Conservation (phyloP, 208 protist genomes). For the Blastocrithidia nonstop region DNA sequence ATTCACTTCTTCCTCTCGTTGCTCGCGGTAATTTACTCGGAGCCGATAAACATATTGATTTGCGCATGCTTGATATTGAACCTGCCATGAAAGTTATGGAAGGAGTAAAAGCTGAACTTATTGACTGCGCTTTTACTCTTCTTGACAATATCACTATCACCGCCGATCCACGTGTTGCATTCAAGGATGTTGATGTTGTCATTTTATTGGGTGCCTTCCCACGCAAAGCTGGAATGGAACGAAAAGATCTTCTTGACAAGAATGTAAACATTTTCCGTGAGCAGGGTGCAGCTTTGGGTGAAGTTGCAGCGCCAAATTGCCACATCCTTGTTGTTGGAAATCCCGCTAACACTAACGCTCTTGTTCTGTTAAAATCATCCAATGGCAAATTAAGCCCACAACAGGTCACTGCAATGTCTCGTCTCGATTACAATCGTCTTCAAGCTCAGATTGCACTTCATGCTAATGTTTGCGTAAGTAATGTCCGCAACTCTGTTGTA, state of each 20-base stretch:
- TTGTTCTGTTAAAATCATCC: conserved; percentile 79
- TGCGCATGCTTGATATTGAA: conserved; percentile 85
- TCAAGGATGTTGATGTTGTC: conserved; percentile 64
- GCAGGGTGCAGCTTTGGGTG: conserved; percentile 82
- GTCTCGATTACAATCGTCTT: conserved; percentile 94
- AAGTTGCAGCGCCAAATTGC: conserved; percentile 68
- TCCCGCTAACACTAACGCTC: conserved; percentile 95
- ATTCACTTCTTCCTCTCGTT: conserved; percentile 88
- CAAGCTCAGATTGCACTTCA: conserved; percentile 70
- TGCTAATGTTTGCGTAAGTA: conserved; percentile 24
- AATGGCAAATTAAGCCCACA: conserved; percentile 47
- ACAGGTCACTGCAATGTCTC: conserved; percentile 92
- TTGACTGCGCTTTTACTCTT: conserved; percentile 88
- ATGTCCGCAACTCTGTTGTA: conserved; percentile 86
- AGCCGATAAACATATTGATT: conserved; percentile 65
- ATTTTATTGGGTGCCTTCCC: conserved; percentile 82
- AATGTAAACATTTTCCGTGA: conserved; percentile 93
- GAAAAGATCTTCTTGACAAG: conserved; percentile 89
- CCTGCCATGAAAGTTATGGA: conserved; percentile 57
- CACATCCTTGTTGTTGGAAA: conserved; percentile 92
- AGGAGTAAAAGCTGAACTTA: conserved; percentile 86
- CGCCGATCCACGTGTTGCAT: conserved; percentile 70
- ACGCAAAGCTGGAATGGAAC: conserved; percentile 89
- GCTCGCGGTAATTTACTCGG: conserved; percentile 88
- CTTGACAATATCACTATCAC: conserved; percentile 48